Percentiles rank a stretch among this genome's conserved stretches.
Conservation (phyloP, 495 filamentous ascomycete species). For the Hypoxylon cercidicola region DNA sequence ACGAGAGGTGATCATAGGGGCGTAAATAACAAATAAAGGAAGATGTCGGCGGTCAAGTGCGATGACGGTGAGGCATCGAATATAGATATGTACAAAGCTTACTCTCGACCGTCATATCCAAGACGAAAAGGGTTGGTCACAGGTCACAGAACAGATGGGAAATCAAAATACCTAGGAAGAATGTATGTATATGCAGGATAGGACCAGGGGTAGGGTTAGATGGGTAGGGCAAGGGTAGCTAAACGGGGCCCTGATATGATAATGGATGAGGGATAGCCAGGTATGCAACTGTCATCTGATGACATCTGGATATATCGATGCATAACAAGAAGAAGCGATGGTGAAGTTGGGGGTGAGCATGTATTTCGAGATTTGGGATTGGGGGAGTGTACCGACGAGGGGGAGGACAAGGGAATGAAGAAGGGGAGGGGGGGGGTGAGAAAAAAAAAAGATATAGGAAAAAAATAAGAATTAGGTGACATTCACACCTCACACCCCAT, state of each 20-base stretch:
- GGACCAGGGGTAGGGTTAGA: slow-evolving; percentile 11
- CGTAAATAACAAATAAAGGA: neutral
- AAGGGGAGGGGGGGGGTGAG: slow-evolving; percentile 21
- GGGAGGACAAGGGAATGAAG: neutral
- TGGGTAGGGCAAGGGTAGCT: slow-evolving; percentile 12
- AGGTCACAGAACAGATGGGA: slow-evolving; percentile 22
- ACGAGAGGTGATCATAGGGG: slow-evolving; percentile 9
- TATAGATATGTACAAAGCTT: slow-evolving; percentile 10
- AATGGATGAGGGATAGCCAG: slow-evolving; percentile 26
- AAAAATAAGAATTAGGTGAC: slow-evolving; percentile 23
- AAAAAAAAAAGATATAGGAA: slow-evolving; percentile 2
- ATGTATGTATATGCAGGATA: slow-evolving; percentile 13
- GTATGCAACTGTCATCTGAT: slow-evolving; percentile 29
- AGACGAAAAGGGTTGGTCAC: slow-evolving; percentile 24
- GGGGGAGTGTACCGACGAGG: neutral
- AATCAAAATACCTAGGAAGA: slow-evolving; percentile 34
- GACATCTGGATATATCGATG: slow-evolving; percentile 20
- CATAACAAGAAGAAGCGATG: slow-evolving; percentile 15
- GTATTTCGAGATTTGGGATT: neutral
- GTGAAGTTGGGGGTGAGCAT: slow-evolving; percentile 7
- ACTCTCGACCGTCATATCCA: slow-evolving; percentile 5
- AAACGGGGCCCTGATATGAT: slow-evolving; percentile 30
- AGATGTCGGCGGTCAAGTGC: too few relatives aligned
- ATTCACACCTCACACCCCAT: slow-evolving; percentile 16
- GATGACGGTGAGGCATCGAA: neutral